Evolutionary conservation across 2,329 filamentous ascomycete genomes (phyloP).

Genomic region (Tetracladium maxilliforme): DNA sequence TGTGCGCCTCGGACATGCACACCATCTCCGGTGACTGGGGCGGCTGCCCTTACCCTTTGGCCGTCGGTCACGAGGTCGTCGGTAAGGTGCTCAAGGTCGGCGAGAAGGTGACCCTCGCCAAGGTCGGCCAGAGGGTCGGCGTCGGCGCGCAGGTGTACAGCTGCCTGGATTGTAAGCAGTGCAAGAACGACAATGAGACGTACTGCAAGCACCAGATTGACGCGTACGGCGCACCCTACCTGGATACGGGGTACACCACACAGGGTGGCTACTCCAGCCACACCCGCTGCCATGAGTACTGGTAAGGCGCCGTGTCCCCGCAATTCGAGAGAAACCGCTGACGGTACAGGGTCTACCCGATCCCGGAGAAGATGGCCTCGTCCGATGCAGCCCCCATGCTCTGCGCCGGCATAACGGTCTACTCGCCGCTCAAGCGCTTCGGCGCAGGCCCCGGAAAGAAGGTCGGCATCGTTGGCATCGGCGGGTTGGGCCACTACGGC

Average conservation of each 20-base stretch:
- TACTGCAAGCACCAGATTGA: conserved; percentile 34
- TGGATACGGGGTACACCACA: conserved; percentile 45
- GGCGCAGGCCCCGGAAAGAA: conserved; percentile 50
- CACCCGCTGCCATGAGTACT: conserved; percentile 34
- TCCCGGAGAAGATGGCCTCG: conserved; percentile 55
- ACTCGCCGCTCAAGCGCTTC: conserved; percentile 48
- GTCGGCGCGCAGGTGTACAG: conserved; percentile 38
- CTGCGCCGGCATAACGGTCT: conserved; percentile 71
- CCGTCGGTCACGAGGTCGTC: conserved; percentile 49
- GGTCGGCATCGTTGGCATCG: conserved; percentile 56
- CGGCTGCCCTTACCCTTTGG: conserved; percentile 31
- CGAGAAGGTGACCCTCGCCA: conserved; percentile 42
- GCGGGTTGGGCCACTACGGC: conserved; percentile 57
- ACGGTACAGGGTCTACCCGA: conserved; percentile 38
- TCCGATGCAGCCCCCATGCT: conserved; percentile 63
- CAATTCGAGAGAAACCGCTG: conserved; percentile 28
- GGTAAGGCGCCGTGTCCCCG: too few species aligned
- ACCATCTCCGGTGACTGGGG: conserved; percentile 48
- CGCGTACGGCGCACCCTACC: conserved; percentile 32
- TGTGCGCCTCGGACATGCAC: conserved; percentile 61
- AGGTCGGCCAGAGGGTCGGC: conserved; percentile 35
- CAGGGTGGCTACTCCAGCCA: conserved; percentile 46
- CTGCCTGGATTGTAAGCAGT: conserved; percentile 37
- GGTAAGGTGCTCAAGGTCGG: conserved; percentile 55
- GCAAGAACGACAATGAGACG: conserved; percentile 38